Conservation (phyloP, 2,329 filamentous ascomycete genomes). For the Clarireedia monteithiana region DNA sequence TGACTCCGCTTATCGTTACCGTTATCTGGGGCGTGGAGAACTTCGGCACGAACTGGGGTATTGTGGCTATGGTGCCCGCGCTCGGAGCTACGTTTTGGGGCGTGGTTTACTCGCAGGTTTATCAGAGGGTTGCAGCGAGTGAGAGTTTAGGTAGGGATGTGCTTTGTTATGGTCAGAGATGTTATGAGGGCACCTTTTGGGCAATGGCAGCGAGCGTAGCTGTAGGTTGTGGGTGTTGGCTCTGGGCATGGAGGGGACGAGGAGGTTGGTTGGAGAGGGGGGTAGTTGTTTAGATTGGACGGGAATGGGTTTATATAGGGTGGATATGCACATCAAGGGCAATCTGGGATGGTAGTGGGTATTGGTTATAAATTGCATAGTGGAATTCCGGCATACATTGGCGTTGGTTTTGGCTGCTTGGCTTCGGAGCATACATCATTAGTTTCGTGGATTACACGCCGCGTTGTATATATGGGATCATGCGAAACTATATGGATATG, state of each 20-base stretch:
- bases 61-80: constrained; percentile 86
- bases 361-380: no score
- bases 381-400: no score
- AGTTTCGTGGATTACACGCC: no score
- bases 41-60: constrained; percentile 96
- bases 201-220: constrained; percentile 75
- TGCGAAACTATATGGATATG: no score
- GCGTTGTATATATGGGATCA: no score
- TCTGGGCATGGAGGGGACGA: constrained; percentile 70
- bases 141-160: constrained; percentile 30
- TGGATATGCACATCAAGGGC: no score
- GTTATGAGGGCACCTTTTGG: constrained; percentile 81
- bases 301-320: background rate
- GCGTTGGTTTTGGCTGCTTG: no score
- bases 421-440: no score
- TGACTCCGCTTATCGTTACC: constrained; percentile 87
- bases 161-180: constrained; percentile 74
- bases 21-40: constrained; percentile 99
- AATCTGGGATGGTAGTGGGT: no score
- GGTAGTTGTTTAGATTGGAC: constrained; percentile 51
- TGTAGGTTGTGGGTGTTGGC: constrained; percentile 63
- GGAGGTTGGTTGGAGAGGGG: constrained; percentile 70
- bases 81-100: constrained; percentile 86
- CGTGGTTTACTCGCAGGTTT: constrained; percentile 74
- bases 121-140: constrained; percentile 56